phyloP scores from a whole-genome alignment of 108 stramenopile genomes.

The Cylindrotheca closterium region DNA sequence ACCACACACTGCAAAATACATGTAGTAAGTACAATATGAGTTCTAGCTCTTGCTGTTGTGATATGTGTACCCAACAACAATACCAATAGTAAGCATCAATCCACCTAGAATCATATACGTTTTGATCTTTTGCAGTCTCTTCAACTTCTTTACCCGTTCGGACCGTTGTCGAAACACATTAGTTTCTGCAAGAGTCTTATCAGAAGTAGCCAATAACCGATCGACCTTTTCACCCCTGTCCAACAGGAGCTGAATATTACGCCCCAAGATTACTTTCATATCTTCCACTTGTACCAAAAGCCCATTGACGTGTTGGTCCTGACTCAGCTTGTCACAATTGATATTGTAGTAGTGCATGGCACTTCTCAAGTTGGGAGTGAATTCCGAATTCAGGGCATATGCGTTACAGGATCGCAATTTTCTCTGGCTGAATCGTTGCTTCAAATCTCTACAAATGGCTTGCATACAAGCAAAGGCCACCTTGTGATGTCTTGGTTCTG shows the following conservation, averaged over 20 bases:
- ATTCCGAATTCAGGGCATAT: conserved; percentile 70
- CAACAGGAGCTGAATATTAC: conserved; percentile 61
- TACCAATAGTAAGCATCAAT: background rate
- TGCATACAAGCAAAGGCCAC: conserved; percentile 72
- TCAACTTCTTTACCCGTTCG: conserved; percentile 19
- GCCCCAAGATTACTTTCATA: conserved; percentile 65
- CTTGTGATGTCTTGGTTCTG: conserved; percentile 50
- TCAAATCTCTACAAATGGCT: conserved; percentile 56
- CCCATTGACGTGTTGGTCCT: conserved; percentile 32
- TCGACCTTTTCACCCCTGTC: conserved; percentile 55
- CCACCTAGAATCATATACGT: background rate
- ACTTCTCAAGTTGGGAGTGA: conserved; percentile 49
- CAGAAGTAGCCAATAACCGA: conserved; percentile 48
- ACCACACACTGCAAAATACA: too few relatives aligned
- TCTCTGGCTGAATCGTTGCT: conserved; percentile 24
- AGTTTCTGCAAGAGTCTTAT: conserved; percentile 50
- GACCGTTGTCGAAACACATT: conserved; percentile 48
- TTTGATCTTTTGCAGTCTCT: background rate
- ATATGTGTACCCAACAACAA: background rate
- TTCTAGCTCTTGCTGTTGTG: too few relatives aligned
- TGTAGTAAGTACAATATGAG: too few relatives aligned
- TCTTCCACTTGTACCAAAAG: conserved; percentile 62
- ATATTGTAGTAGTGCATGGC: conserved; percentile 74
- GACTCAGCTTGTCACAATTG: conserved; percentile 46
- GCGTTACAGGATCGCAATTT: conserved; percentile 62